Conservation (phyloP, 176 grass and related monocot genomes). For the Triticum monococcum region DNA sequence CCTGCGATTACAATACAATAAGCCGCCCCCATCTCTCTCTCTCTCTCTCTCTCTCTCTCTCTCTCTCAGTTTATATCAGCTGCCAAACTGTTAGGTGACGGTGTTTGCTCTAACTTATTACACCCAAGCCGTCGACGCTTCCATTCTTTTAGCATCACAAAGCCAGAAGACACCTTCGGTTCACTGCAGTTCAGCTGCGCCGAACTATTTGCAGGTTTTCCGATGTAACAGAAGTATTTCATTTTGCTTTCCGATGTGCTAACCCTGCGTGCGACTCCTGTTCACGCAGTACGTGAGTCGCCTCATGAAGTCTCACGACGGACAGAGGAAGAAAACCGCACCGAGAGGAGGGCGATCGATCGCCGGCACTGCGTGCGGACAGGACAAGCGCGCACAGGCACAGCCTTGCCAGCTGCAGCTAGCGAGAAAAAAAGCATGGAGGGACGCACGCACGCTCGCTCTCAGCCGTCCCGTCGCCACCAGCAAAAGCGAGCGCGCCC, state of each 20-base stretch:
- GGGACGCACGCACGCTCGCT: not conserved
- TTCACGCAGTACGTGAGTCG: too few species aligned
- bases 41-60: too few species aligned
- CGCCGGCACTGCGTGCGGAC: not conserved
- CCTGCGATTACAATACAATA: not conserved
- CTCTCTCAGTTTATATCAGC: too few species aligned
- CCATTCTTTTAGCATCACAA: not conserved
- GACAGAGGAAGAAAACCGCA: not conserved
- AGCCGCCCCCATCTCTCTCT: too few species aligned
- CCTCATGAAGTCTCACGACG: too few species aligned
- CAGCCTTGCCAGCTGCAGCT: not conserved
- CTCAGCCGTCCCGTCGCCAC: constrained; percentile 4
- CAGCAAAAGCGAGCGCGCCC: not conserved
- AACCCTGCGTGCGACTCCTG: too few species aligned
- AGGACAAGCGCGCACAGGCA: not conserved
- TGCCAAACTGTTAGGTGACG: constrained; percentile 6
- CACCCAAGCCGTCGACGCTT: not conserved
- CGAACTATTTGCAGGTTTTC: too few species aligned
- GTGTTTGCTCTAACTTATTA: not conserved
- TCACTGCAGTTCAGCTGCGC: too few species aligned
- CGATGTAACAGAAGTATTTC: too few species aligned
- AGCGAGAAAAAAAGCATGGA: not conserved
- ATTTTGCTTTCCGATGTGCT: too few species aligned
- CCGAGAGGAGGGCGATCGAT: not conserved
- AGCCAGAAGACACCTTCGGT: too few species aligned